Evolutionary conservation across 495 filamentous ascomycete genomes (phyloP), one percentile per base, ranked within the genome.

Genomic region (Aspergillus bertholletiae): DNA sequence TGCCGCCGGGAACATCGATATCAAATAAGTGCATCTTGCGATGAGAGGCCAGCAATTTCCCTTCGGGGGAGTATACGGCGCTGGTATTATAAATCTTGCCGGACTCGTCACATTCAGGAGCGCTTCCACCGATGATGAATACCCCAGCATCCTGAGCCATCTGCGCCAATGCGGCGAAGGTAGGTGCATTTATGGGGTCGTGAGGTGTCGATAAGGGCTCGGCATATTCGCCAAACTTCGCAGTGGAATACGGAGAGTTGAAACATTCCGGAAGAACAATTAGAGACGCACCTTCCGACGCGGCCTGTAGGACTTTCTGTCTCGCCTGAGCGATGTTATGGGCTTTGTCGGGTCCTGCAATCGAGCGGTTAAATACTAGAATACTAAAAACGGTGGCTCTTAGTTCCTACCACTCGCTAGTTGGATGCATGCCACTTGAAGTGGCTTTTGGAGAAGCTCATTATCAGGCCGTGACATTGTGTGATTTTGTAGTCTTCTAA

Each of bases 1-100:
- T 96, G 68, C 90, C 89, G 28, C 90, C 92, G 1, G 94, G 94
- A 62, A 99, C 97, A 68, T 93, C 88, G 62, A 99, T 99, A 74
- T 99, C 94, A 74, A 99, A 99, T 15, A 99, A 80, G 67, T 99
- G 94, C n/a, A 94, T 83, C 70, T 99, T 99, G 56, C 94, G 84
- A 66, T 99, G 92, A 2, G 83, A 88, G 3, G 85, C 89, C 8
- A 97, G 78, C 15, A 97, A 76, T 7, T 77, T 66, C 0, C 94
- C 94, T 1, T 79, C 60, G 0, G 92, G 91, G 12, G 75, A 80
- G 71, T 97, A 98, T 1, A 88, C 84, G 28, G 97, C 78, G 7
- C 80, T 86, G 8, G 94, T 97, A 71, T 98, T 98, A 78, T 93
- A 96, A 72, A 91, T 89, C 60, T 88, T 92, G 44, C 86, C 81